phyloP scores from a whole-genome alignment of 495 filamentous ascomycete species.

The Corynascus novoguineensis region DNA sequence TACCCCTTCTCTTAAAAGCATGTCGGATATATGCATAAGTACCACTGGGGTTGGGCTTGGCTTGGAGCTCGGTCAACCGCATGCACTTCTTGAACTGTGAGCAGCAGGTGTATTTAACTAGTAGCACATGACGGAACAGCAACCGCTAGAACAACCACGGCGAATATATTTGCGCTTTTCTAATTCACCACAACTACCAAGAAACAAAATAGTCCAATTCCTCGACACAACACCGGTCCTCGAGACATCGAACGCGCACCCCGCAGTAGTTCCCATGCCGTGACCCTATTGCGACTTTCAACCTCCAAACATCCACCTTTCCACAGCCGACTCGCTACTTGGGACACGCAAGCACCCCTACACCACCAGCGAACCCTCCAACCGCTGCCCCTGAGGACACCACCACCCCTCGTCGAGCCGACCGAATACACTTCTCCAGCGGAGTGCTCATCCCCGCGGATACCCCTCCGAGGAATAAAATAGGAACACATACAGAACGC shows the following conservation, averaged over 20 bases:
- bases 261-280: neutral
- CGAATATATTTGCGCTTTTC: neutral
- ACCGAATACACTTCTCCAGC: too few species aligned
- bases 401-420: too few species aligned
- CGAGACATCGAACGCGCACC: neutral
- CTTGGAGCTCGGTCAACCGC: neutral
- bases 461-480: too few species aligned
- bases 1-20: too few species aligned
- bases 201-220: neutral
- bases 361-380: neutral
- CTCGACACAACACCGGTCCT: neutral
- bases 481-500: neutral
- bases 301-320: too few species aligned
- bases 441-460: too few species aligned
- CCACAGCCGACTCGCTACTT: too few species aligned
- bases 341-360: neutral
- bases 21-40: conserved; percentile 3
- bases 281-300: too few species aligned
- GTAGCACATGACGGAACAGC: neutral
- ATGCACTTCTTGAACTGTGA: neutral
- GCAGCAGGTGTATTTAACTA: too few species aligned
- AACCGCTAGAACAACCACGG: neutral
- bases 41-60: too few species aligned
- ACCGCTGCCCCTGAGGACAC: too few species aligned
- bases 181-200: neutral